Conservation (phyloP, 176 grass and related monocot genomes). For the Oropetium thomaeum region DNA sequence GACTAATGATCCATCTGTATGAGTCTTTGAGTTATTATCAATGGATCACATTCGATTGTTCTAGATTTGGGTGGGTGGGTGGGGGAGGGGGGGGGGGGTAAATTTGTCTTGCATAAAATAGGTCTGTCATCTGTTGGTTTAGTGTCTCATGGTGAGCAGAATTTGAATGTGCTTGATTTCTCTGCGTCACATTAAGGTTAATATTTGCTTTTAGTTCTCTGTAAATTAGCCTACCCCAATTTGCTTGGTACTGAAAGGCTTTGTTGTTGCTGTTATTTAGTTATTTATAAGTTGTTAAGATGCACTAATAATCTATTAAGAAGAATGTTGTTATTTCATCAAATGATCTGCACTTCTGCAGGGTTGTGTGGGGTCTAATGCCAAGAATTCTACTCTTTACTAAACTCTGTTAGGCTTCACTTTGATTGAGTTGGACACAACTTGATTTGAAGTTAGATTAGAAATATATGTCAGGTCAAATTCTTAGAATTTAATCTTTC, state of each 20-base stretch:
- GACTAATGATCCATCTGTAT: neutral
- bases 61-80: neutral
- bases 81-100: too few species aligned
- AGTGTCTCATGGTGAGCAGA: neutral
- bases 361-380: slow-evolving; percentile 1
- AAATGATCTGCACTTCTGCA: neutral
- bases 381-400: neutral
- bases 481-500: neutral
- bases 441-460: slow-evolving; percentile 21
- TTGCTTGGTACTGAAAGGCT: too few species aligned
- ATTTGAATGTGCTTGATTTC: neutral
- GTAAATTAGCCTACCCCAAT: too few species aligned
- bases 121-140: neutral
- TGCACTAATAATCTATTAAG: neutral
- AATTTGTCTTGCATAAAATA: neutral
- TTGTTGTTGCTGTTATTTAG: too few species aligned
- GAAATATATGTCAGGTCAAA: neutral
- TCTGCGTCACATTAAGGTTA: neutral
- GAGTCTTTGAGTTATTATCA: neutral
- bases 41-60: neutral
- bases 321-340: neutral
- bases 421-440: slow-evolving; percentile 4
- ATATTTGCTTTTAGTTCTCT: neutral
- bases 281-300: neutral
- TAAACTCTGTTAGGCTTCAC: slow-evolving; percentile 2